phyloP scores from a whole-genome alignment of 768 basidiomycete genomes.

The Boletus rubroflammeus region DNA sequence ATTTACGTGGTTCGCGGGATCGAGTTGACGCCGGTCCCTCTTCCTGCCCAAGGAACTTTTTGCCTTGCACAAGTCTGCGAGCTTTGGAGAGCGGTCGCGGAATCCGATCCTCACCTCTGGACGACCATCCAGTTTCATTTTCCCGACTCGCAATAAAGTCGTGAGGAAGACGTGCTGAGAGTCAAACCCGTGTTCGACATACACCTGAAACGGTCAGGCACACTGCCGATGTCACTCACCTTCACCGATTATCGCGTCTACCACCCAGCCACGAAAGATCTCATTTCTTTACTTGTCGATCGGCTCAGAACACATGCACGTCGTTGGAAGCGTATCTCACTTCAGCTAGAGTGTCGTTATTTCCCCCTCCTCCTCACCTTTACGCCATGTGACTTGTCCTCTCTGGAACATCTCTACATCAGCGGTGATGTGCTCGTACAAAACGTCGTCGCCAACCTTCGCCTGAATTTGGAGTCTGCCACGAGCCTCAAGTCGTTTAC shows the following conservation, averaged over 20 bases:
- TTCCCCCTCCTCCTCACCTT: constrained; percentile 16
- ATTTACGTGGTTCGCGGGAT: not conserved
- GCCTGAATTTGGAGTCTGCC: constrained; percentile 9
- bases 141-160: not conserved
- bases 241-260: constrained; percentile 19
- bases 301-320: constrained; percentile 10
- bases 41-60: not conserved
- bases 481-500: constrained; percentile 15
- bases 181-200: constrained; percentile 2
- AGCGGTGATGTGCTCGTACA: not conserved
- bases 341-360: constrained; percentile 10
- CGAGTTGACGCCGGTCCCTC: not conserved
- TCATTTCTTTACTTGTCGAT: constrained; percentile 11
- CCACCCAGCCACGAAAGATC: constrained; percentile 1
- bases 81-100: constrained; percentile 15
- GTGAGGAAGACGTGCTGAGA: constrained; percentile 1
- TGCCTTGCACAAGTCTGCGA: constrained; percentile 19
- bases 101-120: constrained; percentile 22
- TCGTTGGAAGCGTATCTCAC: constrained; percentile 18
- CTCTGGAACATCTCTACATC: constrained; percentile 13
- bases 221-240: constrained; percentile 16
- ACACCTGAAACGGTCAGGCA: constrained; percentile 12
- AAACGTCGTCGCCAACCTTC: not conserved
- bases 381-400: constrained; percentile 12
- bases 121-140: constrained; percentile 17